A percentile compares a stretch with the other conserved stretches of the same genome.
These are phyloP conservation scores for Backusella sp. DNA, from an alignment of 192 early-diverging fungal genomes.

Conservation along the genomic window DNA sequence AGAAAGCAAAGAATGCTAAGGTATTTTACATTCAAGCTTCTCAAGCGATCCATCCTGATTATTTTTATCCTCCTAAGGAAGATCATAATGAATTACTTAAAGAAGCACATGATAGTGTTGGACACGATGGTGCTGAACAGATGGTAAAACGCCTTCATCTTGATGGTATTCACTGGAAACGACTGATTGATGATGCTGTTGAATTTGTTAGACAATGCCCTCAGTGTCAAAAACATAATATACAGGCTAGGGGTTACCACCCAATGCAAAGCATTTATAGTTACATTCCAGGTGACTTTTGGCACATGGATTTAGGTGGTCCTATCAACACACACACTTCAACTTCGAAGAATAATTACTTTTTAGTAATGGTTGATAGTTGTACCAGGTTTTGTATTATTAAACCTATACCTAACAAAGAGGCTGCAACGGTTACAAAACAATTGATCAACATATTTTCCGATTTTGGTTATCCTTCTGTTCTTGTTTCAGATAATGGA, in stretches of 20 bases:
- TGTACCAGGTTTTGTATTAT: too few relatives aligned
- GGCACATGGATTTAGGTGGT: too few relatives aligned
- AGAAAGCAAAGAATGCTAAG: background rate
- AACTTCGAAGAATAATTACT: too few relatives aligned
- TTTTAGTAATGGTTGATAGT: too few relatives aligned
- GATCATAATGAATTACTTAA: background rate
- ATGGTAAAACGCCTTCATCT: constrained; percentile 30
- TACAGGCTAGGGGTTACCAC: background rate
- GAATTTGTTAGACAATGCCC: constrained; percentile 20
- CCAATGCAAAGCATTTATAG: background rate
- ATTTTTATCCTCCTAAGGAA: background rate
- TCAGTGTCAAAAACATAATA: background rate
- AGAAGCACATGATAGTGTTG: background rate
- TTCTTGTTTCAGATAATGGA: too few relatives aligned
- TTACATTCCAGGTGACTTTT: background rate
- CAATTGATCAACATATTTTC: too few relatives aligned
- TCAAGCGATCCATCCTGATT: background rate
- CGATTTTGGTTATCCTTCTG: too few relatives aligned
- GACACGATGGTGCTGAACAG: constrained; percentile 10
- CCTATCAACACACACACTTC: too few relatives aligned
- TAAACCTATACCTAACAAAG: too few relatives aligned
- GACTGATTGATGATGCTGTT: constrained; percentile 19
- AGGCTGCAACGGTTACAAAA: too few relatives aligned
- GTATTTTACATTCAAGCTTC: background rate
- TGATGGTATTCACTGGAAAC: constrained; percentile 27